Conservation (phyloP, 176 grass and related monocot species). For the Bolboschoenus planiculmis region DNA sequence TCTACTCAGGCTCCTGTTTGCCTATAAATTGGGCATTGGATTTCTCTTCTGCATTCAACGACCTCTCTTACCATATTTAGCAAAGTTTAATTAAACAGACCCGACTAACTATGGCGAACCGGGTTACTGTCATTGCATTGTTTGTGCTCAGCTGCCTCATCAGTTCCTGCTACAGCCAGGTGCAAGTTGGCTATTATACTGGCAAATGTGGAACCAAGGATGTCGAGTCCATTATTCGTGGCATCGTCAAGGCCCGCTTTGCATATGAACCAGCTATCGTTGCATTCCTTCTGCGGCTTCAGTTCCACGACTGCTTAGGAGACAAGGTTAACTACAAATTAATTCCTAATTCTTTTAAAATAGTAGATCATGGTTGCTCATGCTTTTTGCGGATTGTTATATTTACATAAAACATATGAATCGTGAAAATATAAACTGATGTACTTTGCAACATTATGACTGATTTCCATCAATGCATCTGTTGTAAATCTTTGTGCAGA, state of each 20-base stretch:
- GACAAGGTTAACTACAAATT: background rate
- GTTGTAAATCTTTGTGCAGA: background rate
- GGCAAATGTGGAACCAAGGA: constrained; percentile 29
- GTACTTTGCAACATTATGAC: no score
- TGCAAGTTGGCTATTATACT: constrained; percentile 21
- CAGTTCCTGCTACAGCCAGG: background rate
- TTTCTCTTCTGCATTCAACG: background rate
- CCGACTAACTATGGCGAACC: background rate
- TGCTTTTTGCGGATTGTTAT: no score
- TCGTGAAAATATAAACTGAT: no score
- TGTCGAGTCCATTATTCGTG: constrained; percentile 29
- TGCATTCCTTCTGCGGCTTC: constrained; percentile 26
- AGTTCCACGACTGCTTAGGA: constrained; percentile 42
- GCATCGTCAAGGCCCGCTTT: constrained; percentile 14
- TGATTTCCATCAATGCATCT: background rate
- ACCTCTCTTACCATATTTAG: background rate
- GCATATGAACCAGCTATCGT: constrained; percentile 2
- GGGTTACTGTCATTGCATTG: background rate
- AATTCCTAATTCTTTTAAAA: background rate
- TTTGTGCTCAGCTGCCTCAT: background rate
- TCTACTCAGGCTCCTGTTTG: background rate
- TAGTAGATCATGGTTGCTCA: background rate
- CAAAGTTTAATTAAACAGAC: background rate
- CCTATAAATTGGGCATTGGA: background rate
- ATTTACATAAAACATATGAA: no score